These are phyloP conservation scores for Dothistroma septosporum DNA, from an alignment of 2,329 filamentous ascomycete species.

Conservation along the genomic window DNA sequence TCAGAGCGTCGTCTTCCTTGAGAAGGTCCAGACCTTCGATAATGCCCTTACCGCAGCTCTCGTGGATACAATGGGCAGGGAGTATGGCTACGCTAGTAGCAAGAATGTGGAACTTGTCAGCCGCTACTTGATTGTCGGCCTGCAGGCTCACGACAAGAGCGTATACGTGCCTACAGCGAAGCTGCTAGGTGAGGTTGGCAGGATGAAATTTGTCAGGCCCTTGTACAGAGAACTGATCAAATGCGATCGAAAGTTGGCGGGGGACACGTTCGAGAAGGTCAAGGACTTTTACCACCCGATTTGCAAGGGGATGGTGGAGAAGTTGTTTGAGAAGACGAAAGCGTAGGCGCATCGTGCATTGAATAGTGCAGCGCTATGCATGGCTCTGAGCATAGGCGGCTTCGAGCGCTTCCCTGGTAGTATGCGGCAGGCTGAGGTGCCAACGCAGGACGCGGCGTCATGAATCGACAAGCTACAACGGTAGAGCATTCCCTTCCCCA, in stretches of 20 bases:
- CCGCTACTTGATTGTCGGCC: constrained; percentile 73
- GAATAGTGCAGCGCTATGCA: not conserved
- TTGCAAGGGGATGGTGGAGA: constrained; percentile 78
- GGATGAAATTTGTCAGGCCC: constrained; percentile 96
- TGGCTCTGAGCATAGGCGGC: not conserved
- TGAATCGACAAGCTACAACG: not conserved
- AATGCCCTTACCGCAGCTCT: constrained; percentile 60
- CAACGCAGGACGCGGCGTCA: not conserved
- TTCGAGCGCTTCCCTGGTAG: not conserved
- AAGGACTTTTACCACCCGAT: constrained; percentile 95
- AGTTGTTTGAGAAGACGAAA: constrained; percentile 42
- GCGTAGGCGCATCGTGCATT: not conserved
- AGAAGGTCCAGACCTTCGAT: constrained; percentile 66
- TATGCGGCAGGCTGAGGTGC: not conserved
- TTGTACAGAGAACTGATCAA: constrained; percentile 72
- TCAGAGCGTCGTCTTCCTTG: constrained; percentile 87
- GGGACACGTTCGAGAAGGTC: constrained; percentile 80
- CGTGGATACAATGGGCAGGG: constrained; percentile 66
- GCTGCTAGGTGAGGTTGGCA: constrained; percentile 73
- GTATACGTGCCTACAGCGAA: constrained; percentile 68
- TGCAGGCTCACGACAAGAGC: constrained; percentile 66
- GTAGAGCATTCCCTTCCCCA: not conserved
- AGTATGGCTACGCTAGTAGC: constrained; percentile 69
- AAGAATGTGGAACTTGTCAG: constrained; percentile 82
- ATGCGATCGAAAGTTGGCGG: constrained; percentile 68